Base-by-base conservation (phyloP, 495 filamentous ascomycete species). In the Cairneyella variabilis region DNA sequence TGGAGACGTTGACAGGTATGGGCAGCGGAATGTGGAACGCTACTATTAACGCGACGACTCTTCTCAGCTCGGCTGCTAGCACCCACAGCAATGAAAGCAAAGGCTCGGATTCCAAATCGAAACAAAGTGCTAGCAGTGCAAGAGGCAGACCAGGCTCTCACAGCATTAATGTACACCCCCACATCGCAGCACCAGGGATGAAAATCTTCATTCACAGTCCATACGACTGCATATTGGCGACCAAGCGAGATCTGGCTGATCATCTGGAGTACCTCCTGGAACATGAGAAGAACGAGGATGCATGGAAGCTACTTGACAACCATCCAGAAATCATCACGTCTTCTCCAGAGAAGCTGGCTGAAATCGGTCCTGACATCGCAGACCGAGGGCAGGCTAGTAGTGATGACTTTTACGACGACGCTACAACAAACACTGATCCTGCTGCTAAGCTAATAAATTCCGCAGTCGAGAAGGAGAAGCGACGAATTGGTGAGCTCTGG, bases 121-220 rank as follows among this genome's bases (percentile, higher is more conserved):
- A 64, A 1, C 21, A 46, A 22, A 72, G 68, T 10, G 57, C 64
- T 8, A 71, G 67, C 22, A 70, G 62, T 51, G 47, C 52, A 18
- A 60, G 61, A 55, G 46, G 38, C 25, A 58, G 43, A 38, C 10
- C 32, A 10, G 43, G 47, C 20, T 47, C 47, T 11, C 39, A 32
- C 8, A 60, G 44, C 20, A 53, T 53, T 41, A 60, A 68, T 3
- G 66, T 67, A 1, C 74, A 79, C 58, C 71, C 74, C 1, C 69
- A 73, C 48, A 68, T 80, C 8, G 58, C 64, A 40, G 82, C 82
- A 14, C 78, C 83, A 6, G 91, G 93, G 0, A 78, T 91, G 56
- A 97, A 97, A 60, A 89, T 98, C 22, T 96, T 96, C 64, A 86
- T 98, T 26, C 90, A 95, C 46, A 97, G 91, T 60, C 95, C 95